Conservation (phyloP, 176 grass and related monocot species). For the Puccinellia tenuiflora region DNA sequence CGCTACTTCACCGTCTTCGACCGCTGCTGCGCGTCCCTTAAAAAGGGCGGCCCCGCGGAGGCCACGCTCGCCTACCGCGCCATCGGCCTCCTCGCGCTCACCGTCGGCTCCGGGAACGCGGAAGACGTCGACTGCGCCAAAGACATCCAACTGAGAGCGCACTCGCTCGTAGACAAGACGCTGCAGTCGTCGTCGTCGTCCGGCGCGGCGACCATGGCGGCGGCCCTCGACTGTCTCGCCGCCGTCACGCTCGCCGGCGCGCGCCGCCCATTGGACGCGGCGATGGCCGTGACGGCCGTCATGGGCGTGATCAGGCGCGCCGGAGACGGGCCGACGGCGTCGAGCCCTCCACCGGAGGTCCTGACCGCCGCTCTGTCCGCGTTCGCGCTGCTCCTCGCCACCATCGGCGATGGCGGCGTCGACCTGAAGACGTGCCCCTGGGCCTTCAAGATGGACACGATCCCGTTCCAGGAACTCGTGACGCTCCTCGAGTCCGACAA, state of each 20-base stretch:
- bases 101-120: neutral
- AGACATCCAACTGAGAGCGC: neutral
- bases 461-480: neutral
- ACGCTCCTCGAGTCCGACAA: neutral
- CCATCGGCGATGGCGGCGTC: neutral
- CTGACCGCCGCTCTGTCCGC: neutral
- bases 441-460: neutral
- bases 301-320: neutral
- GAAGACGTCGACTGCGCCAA: neutral
- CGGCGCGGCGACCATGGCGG: neutral
- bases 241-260: constrained; percentile 17
- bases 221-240: constrained; percentile 23
- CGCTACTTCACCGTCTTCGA: constrained; percentile 10
- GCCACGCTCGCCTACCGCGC: constrained; percentile 29
- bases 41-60: neutral
- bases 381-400: constrained; percentile 18
- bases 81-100: constrained; percentile 29
- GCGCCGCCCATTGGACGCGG: neutral
- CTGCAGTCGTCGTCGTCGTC: neutral
- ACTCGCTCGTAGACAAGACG: neutral
- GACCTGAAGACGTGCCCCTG: neutral
- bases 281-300: neutral
- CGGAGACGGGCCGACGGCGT: neutral
- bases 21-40: neutral
- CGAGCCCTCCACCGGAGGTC: neutral